Evolutionary conservation across 306 rosid species (phyloP).

Genomic region (Herpetospermum pedunculosum): DNA sequence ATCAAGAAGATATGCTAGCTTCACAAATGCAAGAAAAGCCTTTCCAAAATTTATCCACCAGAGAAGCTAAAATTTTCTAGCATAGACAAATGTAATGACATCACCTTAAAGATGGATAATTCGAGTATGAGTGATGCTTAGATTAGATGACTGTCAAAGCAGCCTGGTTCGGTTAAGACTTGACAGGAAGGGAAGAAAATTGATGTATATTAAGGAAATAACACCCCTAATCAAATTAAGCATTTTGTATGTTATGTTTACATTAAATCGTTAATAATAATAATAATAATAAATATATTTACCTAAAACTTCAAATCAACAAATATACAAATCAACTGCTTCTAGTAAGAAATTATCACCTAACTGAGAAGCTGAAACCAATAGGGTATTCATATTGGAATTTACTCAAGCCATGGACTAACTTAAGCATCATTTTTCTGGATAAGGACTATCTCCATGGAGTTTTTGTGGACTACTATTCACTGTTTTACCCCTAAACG

Average conservation of each 20-base stretch:
- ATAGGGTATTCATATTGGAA: neutral
- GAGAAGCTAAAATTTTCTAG: neutral
- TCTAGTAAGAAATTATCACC: neutral
- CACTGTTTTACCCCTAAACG: neutral
- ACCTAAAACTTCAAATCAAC: neutral
- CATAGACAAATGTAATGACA: neutral
- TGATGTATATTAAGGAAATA: neutral
- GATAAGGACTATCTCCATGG: neutral
- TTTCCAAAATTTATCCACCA: neutral
- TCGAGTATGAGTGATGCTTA: neutral
- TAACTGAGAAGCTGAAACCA: neutral
- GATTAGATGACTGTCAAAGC: neutral
- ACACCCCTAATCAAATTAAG: neutral
- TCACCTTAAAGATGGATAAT: neutral
- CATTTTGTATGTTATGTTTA: neutral
- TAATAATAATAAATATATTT: neutral
- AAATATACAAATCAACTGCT: neutral
- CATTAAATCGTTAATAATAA: neutral
- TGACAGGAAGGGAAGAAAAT: neutral
- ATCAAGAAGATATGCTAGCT: neutral
- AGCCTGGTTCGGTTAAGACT: neutral
- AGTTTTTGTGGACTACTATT: neutral
- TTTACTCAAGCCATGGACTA: neutral
- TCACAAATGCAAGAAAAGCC: neutral
- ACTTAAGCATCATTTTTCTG: neutral